These are phyloP conservation scores for Sphenostylis stenocarpa DNA, from an alignment of 306 rosid species.

Conservation along the genomic window DNA sequence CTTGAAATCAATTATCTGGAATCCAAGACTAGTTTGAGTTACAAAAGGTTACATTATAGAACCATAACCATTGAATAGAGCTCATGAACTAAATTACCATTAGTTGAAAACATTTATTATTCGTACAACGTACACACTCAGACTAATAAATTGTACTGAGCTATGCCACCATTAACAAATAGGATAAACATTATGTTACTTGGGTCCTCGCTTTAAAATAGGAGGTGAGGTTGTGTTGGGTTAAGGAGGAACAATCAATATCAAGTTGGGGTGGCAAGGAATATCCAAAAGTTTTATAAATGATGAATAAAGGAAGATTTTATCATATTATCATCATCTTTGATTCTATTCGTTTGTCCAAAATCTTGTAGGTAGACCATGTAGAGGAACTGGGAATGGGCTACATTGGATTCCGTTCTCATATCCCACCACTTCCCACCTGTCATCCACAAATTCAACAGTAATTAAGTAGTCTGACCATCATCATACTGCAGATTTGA, in stretches of 20 bases:
- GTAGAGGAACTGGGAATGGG: slow-evolving; percentile 85
- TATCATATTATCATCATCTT: slow-evolving; percentile 19
- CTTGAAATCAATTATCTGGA: neutral
- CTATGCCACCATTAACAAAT: slow-evolving; percentile 25
- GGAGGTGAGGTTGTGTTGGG: slow-evolving; percentile 44
- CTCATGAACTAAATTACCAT: neutral
- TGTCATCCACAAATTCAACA: slow-evolving; percentile 43
- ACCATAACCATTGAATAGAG: neutral
- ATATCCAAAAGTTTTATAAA: neutral
- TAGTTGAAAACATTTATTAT: neutral
- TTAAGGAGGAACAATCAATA: slow-evolving; percentile 17
- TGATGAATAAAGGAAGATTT: slow-evolving; percentile 20
- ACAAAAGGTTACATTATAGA: neutral
- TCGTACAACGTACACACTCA: neutral
- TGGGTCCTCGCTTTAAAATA: slow-evolving; percentile 37
- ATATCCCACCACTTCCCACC: slow-evolving; percentile 80
- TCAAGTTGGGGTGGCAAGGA: slow-evolving; percentile 33
- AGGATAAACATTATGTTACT: slow-evolving; percentile 12
- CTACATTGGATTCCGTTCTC: slow-evolving; percentile 70
- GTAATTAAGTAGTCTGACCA: neutral
- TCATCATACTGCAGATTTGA: neutral
- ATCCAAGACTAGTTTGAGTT: neutral
- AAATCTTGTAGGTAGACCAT: slow-evolving; percentile 86
- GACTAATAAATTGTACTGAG: neutral
- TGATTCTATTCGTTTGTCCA: slow-evolving; percentile 49